Evolutionary conservation across 495 filamentous ascomycete genomes (phyloP), one percentile per base, ranked within the genome.

Genomic region (Podospora fimiseda): DNA sequence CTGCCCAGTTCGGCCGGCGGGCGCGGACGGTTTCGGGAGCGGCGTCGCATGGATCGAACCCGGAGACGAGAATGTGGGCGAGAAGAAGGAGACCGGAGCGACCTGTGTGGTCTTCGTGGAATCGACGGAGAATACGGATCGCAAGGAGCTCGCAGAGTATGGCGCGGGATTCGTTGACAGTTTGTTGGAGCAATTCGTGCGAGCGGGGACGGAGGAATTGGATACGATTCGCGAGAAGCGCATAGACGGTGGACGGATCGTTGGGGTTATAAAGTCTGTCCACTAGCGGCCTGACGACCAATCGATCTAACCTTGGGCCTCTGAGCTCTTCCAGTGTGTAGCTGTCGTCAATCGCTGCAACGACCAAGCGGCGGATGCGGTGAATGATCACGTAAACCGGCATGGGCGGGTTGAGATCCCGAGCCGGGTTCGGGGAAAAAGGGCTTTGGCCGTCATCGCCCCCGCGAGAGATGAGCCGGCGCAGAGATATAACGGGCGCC

Each of bases 41-140:
- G 40, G 78, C 77, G 48, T 80, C 57, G 48, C 84, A 83, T 3
- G 82, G 82, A 50, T 85, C 80, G 53, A 85, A 85, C 16, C 79
- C 77, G 5, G 79, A 75, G 7, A 86, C 80, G 2, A 86, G 70
- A 15, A 83, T 77, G 33, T 83, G 80, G 30, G 80, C 75, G 4
- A 86, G 67, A 0, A 78, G 60, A 0, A 84, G 64, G 1, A 86
- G 66, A 3, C 82, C 82, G n/a, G 72, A 56, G 2, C 69, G 73
- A 16, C 77, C 80, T 24, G 74, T 63, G 51, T 77, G 69, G 36
- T 84, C 77, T 63, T 85, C 82, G 58, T 85, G 72, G 52, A 77
- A 81, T 14, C 77, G 75, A n/a, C 82, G 73, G 22, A 86, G 65
- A 3, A 86, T 70, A 23, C 77, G 74, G 51, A 66, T 70, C 1